Evolutionary conservation across 163 green algal species (phyloP).

Genomic region (Chlorella variabilis): DNA sequence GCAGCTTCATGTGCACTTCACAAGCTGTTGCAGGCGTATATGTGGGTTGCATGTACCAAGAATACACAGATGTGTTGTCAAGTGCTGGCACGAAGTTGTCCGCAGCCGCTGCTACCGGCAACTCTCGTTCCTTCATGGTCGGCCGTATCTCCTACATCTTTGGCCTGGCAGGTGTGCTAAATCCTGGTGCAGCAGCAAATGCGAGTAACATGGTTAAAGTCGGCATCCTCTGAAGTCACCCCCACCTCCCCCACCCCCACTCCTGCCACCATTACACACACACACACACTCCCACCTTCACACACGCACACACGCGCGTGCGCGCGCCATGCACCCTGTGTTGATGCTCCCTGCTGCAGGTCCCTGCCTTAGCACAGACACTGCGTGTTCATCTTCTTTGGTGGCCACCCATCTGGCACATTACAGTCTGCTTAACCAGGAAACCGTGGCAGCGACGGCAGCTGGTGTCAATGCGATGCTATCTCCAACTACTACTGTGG

Average conservation of each 20-base stretch:
- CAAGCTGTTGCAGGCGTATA: constrained; percentile 33
- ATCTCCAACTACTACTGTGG: constrained; percentile 44
- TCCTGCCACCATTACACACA: neutral
- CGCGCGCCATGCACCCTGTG: too few species aligned
- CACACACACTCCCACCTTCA: too few species aligned
- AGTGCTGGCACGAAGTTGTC: constrained; percentile 2
- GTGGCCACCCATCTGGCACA: constrained; percentile 59
- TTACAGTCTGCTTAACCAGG: neutral
- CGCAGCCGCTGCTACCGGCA: constrained; percentile 39
- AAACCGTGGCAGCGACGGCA: constrained; percentile 47
- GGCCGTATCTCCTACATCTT: constrained; percentile 61
- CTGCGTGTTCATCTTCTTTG: constrained; percentile 81
- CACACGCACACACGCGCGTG: too few species aligned
- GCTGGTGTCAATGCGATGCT: constrained; percentile 70
- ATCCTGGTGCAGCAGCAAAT: too few species aligned
- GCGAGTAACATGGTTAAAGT: too few species aligned
- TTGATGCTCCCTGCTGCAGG: constrained; percentile 53
- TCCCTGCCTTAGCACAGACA: constrained; percentile 80
- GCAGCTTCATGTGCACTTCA: too few species aligned
- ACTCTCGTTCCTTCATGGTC: constrained; percentile 45
- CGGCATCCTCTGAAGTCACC: too few species aligned
- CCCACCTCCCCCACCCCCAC: too few species aligned
- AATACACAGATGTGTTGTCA: constrained; percentile 37
- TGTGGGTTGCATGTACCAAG: constrained; percentile 54
- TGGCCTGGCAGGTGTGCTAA: constrained; percentile 49